Evolutionary conservation across 495 filamentous ascomycete genomes (phyloP).

Genomic region (Cercophora samala): DNA sequence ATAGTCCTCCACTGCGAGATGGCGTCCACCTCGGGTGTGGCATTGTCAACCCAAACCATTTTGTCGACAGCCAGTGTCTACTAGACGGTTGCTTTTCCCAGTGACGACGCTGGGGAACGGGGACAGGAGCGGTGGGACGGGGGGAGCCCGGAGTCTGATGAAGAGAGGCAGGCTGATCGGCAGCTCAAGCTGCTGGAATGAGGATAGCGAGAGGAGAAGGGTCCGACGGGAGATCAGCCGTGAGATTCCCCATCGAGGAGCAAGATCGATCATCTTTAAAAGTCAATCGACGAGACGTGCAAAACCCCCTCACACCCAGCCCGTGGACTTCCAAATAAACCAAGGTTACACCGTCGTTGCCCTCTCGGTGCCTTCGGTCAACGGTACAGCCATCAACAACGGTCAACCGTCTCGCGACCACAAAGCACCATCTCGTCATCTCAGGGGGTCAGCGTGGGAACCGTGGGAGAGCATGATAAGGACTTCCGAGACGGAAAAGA

Average conservation of each 20-base stretch:
- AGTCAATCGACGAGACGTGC: not conserved
- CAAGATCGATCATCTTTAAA: constrained; percentile 11
- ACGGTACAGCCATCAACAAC: not conserved
- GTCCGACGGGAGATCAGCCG: constrained; percentile 21
- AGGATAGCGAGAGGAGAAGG: constrained; percentile 12
- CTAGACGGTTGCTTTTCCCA: not conserved
- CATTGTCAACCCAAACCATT: constrained; percentile 34
- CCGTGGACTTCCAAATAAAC: not conserved
- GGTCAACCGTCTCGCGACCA: constrained; percentile 4
- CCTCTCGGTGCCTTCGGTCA: constrained; percentile 2
- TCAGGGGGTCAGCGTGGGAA: constrained; percentile 4
- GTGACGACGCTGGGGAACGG: not conserved
- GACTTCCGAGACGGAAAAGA: constrained; percentile 1
- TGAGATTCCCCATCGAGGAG: not conserved
- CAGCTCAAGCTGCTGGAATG: constrained; percentile 14
- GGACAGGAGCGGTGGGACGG: not conserved
- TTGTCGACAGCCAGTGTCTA: constrained; percentile 5
- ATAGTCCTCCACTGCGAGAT: constrained; percentile 30
- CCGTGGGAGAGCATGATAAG: constrained; percentile 3
- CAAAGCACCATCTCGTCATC: not conserved
- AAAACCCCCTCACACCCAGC: not conserved
- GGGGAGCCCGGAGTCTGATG: not conserved
- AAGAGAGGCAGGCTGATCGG: constrained; percentile 15
- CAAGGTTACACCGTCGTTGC: constrained; percentile 1
- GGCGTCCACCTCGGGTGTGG: constrained; percentile 26